Evolutionary conservation across 108 stramenopile species (phyloP), one percentile per base, ranked within the genome.

Genomic region (Cylindrotheca closterium): DNA sequence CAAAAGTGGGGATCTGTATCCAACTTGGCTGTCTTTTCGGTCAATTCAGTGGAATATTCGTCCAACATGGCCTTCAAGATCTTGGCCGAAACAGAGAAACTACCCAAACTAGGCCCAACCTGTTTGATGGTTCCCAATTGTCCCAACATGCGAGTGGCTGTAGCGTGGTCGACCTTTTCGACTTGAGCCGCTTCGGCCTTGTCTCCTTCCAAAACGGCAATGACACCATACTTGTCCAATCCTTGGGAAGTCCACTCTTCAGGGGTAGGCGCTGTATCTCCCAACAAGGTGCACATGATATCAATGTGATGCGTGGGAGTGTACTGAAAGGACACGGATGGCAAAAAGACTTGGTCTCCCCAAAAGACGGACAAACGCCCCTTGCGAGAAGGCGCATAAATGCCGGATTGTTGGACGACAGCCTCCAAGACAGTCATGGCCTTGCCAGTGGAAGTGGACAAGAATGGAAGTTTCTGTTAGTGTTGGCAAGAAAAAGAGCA

Each of bases 301-400:
- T 99, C 98, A 21, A 89, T 85, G 70, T 98, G 98, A 63, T 93
- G 89, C 26, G 87, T 88, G 28, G 95, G 89, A 26, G 61, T 71
- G 85, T 93, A 96, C 33, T 79, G 32, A 47, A 91, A 92, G 0
- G 81, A 70, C 7, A 83, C 88, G 0, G 87, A 80, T 4, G 97
- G 97, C 64, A 98, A 78, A 76, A 97, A 97, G 55, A 97, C 93
- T 79, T 98, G 98, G 79, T 98, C 98, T 30, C 98, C 98, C 98
- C 98, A 99, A 65, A 92, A 99, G 28, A 99, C 98, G 45, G 83
- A 86, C 47, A 99, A 79, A 19, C 98, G 90, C 45, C 98, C 97
- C 57, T 75, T 74, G 61, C 98, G 91, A 58, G 88, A 91, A 32
- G 85, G 68, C 52, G 97, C 98, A 65, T 99, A 99, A 55, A 97